A percentile compares a stretch with the other conserved stretches of the same genome.
phyloP scores from a whole-genome alignment of 768 basidiomycete genomes.

The Lactifluus hygrophoroides region DNA sequence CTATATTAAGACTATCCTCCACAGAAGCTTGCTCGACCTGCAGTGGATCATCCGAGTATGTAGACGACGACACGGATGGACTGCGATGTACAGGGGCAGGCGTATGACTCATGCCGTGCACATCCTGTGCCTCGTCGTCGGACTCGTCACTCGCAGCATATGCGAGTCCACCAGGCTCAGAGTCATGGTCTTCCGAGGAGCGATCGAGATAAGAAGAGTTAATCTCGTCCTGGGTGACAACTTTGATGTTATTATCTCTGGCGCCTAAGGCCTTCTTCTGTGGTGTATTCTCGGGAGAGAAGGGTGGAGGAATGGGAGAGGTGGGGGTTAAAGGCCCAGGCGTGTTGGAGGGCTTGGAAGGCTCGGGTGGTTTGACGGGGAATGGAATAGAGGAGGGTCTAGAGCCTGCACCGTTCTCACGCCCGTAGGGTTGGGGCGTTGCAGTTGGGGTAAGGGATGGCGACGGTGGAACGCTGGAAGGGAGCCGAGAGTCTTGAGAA shows the following conservation, averaged over 20 bases:
- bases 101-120: slow-evolving; percentile 20
- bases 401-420: background rate
- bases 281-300: slow-evolving; percentile 47
- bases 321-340: slow-evolving; percentile 24
- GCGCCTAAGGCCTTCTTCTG: slow-evolving; percentile 20
- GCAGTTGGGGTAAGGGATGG: slow-evolving; percentile 14
- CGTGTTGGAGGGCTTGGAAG: slow-evolving; percentile 20
- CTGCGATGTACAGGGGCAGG: slow-evolving; percentile 21
- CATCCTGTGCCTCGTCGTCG: slow-evolving; percentile 22
- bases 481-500: background rate
- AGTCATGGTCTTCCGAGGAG: slow-evolving; percentile 18
- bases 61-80: slow-evolving; percentile 25
- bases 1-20: slow-evolving; percentile 30
- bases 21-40: background rate
- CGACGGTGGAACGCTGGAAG: slow-evolving; percentile 13
- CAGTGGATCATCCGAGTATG: slow-evolving; percentile 21
- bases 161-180: slow-evolving; percentile 30
- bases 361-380: slow-evolving; percentile 18
- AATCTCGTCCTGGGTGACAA: slow-evolving; percentile 9
- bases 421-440: slow-evolving; percentile 1
- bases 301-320: slow-evolving; percentile 18
- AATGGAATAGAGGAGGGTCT: slow-evolving; percentile 21
- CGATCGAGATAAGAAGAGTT: background rate
- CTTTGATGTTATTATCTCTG: slow-evolving; percentile 2
- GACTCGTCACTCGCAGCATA: slow-evolving; percentile 26